phyloP scores from a whole-genome alignment of 192 early-diverging fungal species.

The Dispira parvispora region DNA sequence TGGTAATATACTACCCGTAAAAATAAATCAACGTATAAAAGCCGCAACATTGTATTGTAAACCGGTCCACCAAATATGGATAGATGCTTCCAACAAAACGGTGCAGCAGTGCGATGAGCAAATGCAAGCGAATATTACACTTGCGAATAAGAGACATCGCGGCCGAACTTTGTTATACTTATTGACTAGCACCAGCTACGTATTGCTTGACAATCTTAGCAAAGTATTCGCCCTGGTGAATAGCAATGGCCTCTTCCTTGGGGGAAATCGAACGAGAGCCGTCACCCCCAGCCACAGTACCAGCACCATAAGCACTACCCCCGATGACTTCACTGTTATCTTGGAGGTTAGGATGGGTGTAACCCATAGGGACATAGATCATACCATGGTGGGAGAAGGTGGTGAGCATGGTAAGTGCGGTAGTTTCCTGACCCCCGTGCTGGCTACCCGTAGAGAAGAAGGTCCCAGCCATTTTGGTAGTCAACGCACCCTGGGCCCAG shows the following conservation, averaged over 20 bases:
- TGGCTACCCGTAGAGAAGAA: slow-evolving; percentile 62
- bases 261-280: slow-evolving; percentile 38
- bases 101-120: no score
- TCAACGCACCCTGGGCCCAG: slow-evolving; percentile 31
- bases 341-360: slow-evolving; percentile 24
- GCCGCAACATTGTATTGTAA: no score
- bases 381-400: slow-evolving; percentile 68
- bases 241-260: slow-evolving; percentile 41
- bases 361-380: slow-evolving; percentile 58
- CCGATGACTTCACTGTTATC: slow-evolving; percentile 48
- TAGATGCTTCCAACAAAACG: no score
- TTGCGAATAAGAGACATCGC: no score
- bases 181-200: no score
- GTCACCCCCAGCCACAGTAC: slow-evolving; percentile 45
- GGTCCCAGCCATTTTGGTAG: slow-evolving; percentile 53
- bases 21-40: no score
- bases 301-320: slow-evolving; percentile 49
- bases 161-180: no score
- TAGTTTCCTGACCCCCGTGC: slow-evolving; percentile 69
- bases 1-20: no score
- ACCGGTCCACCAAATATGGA: no score
- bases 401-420: slow-evolving; percentile 43
- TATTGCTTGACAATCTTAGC: no score
- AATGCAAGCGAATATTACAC: no score
- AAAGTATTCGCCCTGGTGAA: no score